Conservation (phyloP, 2,329 filamentous ascomycete species). For the Curvularia sp. region DNA sequence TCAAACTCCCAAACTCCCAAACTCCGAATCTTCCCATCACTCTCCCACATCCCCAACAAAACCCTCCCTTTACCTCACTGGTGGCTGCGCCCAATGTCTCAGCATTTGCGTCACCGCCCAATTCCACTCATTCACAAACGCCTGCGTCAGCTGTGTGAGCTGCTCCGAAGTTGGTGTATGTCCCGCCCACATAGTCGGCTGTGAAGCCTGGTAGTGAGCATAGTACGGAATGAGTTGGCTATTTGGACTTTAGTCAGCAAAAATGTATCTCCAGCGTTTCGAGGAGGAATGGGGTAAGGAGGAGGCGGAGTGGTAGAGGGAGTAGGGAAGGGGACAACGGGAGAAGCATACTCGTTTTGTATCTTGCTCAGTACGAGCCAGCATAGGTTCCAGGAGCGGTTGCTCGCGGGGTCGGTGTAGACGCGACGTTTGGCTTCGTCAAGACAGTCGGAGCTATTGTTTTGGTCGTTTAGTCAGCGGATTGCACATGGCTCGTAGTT, state of each 20-base stretch:
- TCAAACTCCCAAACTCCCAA: too few species aligned
- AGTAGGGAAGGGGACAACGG: not conserved
- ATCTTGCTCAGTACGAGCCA: slow-evolving; percentile 75
- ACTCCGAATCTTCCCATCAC: not conserved
- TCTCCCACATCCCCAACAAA: not conserved
- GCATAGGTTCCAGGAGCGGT: slow-evolving; percentile 77
- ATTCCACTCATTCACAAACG: slow-evolving; percentile 72
- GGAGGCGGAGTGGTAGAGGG: too few species aligned
- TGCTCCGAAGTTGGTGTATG: slow-evolving; percentile 63
- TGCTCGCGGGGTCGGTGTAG: slow-evolving; percentile 67
- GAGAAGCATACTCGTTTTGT: slow-evolving; percentile 63
- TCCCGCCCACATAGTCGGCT: slow-evolving; percentile 74
- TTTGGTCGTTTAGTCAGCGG: not conserved
- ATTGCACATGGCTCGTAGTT: not conserved
- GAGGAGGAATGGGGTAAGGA: not conserved
- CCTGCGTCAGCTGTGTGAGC: slow-evolving; percentile 64
- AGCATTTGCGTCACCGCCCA: slow-evolving; percentile 70
- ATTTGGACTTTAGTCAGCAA: not conserved
- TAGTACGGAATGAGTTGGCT: slow-evolving; percentile 68
- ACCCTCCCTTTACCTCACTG: slow-evolving; percentile 41
- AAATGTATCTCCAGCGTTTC: not conserved
- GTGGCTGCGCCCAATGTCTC: slow-evolving; percentile 68
- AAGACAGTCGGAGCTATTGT: slow-evolving; percentile 63
- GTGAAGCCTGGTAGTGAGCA: slow-evolving; percentile 66
- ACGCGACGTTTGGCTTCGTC: slow-evolving; percentile 71